phyloP scores from a whole-genome alignment of 2,329 filamentous ascomycete species.

The Calonectria pseudoreteaudii region DNA sequence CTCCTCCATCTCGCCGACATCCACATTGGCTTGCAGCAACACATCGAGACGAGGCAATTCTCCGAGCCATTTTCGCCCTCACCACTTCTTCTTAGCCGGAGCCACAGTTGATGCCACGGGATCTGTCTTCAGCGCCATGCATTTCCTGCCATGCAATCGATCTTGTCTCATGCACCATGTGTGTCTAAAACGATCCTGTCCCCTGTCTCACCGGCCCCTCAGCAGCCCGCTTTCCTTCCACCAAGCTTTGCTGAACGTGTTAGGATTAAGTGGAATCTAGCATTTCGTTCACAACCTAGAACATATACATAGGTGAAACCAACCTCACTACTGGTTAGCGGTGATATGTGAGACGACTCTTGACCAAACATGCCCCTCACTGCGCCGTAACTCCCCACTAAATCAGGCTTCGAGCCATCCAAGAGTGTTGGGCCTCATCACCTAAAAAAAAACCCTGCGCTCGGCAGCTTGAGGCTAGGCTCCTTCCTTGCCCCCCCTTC shows the following conservation, averaged over 20 bases:
- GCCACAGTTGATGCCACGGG: slow-evolving; percentile 10
- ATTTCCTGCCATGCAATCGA: slow-evolving; percentile 14
- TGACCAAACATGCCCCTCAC: not conserved
- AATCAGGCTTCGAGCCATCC: not conserved
- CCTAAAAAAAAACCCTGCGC: not conserved
- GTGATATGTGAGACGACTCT: not conserved
- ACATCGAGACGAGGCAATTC: not conserved
- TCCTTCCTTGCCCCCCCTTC: not conserved
- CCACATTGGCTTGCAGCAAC: slow-evolving; percentile 36
- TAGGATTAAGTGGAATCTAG: not conserved
- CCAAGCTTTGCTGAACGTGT: not conserved
- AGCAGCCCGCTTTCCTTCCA: not conserved
- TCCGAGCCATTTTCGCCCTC: slow-evolving; percentile 39
- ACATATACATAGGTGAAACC: not conserved
- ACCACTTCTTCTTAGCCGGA: slow-evolving; percentile 12
- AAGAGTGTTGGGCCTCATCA: not conserved
- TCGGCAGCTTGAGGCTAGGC: not conserved
- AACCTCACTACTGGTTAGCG: not conserved
- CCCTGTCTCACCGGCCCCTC: slow-evolving; percentile 18
- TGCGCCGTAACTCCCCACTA: not conserved
- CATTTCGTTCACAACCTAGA: not conserved
- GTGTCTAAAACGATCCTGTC: slow-evolving; percentile 31
- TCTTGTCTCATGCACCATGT: slow-evolving; percentile 21
- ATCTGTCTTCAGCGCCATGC: not conserved
- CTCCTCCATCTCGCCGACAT: slow-evolving; percentile 19